These are phyloP conservation scores for Metschnikowia rubicola DNA, from an alignment of 805 yeast genomes.

Conservation along the genomic window DNA sequence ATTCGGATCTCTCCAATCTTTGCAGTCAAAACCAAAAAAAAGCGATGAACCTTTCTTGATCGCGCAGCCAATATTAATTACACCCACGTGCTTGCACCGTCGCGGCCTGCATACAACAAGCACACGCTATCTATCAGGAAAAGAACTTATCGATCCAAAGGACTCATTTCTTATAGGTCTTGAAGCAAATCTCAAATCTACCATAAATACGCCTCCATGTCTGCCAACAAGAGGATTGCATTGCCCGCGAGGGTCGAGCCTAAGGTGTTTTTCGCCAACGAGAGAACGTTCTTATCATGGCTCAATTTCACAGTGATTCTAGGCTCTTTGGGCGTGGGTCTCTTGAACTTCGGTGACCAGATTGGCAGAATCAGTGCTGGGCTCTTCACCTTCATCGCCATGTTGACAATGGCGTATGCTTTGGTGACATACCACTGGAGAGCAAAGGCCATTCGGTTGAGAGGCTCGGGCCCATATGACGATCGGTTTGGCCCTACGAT, in stretches of 20 bases:
- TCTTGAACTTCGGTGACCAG: constrained; percentile 92
- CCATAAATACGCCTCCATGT: constrained; percentile 7
- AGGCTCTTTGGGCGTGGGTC: constrained; percentile 94
- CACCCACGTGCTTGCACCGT: constrained; percentile 4
- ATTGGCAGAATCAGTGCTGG: constrained; percentile 93
- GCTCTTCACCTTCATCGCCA: constrained; percentile 89
- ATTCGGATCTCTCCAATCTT: too few relatives aligned
- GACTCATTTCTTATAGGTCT: too few relatives aligned
- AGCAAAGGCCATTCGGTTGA: constrained; percentile 94
- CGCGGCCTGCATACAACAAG: constrained; percentile 1
- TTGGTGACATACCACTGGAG: constrained; percentile 98
- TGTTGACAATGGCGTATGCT: constrained; percentile 97
- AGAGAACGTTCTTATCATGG: constrained; percentile 98
- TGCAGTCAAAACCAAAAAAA: too few relatives aligned
- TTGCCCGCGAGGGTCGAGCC: constrained; percentile 98
- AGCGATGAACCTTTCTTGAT: too few relatives aligned
- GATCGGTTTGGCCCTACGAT: constrained; percentile 98
- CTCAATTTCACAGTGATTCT: constrained; percentile 96
- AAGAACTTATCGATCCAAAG: background rate
- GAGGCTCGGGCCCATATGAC: constrained; percentile 99
- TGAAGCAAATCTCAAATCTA: background rate
- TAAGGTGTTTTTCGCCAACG: constrained; percentile 97
- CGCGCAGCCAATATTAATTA: background rate
- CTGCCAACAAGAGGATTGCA: constrained; percentile 77
- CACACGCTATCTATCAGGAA: background rate